Conservation (phyloP, 345 rosid species). For the Salix udensis region DNA sequence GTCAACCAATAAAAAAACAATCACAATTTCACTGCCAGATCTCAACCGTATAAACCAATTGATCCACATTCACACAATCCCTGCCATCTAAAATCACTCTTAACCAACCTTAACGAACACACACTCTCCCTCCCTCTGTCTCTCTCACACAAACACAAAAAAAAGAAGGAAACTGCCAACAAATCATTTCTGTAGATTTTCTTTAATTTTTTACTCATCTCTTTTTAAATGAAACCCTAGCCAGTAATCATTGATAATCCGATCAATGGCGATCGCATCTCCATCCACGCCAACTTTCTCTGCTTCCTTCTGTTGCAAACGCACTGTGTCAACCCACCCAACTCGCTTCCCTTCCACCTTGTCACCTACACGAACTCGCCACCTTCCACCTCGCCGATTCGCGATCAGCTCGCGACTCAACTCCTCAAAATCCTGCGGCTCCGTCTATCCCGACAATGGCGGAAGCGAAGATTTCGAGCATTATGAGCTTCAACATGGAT, state of each 20-base stretch:
- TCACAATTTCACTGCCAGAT: background rate
- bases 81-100: background rate
- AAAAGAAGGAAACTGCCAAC: background rate
- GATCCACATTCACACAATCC: background rate
- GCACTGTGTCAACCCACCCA: conserved; percentile 15
- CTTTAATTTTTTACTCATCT: background rate
- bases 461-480: conserved; percentile 9
- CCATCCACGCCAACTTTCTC: conserved; percentile 30
- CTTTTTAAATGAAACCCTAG: conserved; percentile 1
- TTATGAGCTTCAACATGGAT: conserved; percentile 26
- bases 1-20: no score
- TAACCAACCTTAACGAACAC: background rate
- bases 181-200: background rate
- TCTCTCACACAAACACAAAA: background rate
- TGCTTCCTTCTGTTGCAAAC: conserved; percentile 27
- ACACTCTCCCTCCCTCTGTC: background rate
- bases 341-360: conserved; percentile 17
- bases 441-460: conserved; percentile 36
- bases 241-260: background rate
- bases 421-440: conserved; percentile 29
- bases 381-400: conserved; percentile 6
- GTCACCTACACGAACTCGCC: conserved; percentile 7
- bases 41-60: background rate
- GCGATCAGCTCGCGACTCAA: conserved; percentile 25
- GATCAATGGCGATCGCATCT: conserved; percentile 35